Evolutionary conservation across 75 land plant genomes (phyloP).

Genomic region (Larix kaempferi): DNA sequence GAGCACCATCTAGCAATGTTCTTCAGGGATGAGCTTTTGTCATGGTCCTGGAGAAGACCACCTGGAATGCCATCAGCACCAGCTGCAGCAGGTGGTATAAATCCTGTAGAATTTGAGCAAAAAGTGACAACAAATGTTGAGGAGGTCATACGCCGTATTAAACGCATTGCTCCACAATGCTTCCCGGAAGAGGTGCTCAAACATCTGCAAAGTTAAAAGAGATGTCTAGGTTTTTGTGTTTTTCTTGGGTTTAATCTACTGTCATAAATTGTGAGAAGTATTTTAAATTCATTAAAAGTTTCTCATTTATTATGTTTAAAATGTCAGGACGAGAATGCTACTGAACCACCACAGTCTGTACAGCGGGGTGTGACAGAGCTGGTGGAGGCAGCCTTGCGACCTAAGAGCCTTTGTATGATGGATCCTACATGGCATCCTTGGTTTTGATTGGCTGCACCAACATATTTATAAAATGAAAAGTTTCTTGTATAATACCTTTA

Average conservation of each 20-base stretch:
- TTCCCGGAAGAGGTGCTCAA: conserved; percentile 74
- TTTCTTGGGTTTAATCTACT: background rate
- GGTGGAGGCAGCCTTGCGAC: conserved; percentile 86
- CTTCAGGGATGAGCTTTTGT: conserved; percentile 95
- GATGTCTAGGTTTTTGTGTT: no score
- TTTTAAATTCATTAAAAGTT: background rate
- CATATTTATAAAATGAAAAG: no score
- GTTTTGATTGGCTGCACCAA: conserved; percentile 44
- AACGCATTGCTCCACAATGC: conserved; percentile 80
- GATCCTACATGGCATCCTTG: conserved; percentile 99
- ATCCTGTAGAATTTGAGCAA: conserved; percentile 76
- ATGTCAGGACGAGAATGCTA: conserved; percentile 80
- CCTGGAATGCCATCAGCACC: conserved; percentile 78
- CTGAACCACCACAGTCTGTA: conserved; percentile 91
- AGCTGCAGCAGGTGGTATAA: conserved; percentile 57
- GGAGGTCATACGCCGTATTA: conserved; percentile 73
- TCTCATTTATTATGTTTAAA: background rate
- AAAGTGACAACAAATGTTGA: conserved; percentile 93
- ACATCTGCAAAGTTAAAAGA: background rate
- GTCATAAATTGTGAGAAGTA: background rate
- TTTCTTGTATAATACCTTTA: no score
- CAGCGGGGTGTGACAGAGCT: conserved; percentile 90
- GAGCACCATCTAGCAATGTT: conserved; percentile 98
- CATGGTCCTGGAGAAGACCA: conserved; percentile 98
- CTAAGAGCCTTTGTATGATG: conserved; percentile 98